phyloP scores from a whole-genome alignment of 306 rosid species.

The Ziziphus jujuba region DNA sequence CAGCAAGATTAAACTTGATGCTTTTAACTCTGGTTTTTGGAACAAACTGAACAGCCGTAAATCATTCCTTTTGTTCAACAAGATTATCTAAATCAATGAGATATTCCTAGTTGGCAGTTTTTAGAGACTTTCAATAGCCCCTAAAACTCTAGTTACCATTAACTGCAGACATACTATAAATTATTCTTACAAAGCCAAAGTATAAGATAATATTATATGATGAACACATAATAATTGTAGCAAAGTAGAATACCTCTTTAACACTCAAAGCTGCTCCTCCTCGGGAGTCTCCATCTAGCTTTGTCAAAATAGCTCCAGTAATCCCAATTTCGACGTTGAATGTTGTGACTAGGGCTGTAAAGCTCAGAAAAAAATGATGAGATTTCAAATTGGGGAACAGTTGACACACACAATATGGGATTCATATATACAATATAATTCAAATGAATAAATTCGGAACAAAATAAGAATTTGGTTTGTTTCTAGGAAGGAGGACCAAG shows the following conservation, averaged over 20 bases:
- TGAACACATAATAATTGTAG: not conserved
- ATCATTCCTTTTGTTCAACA: too few species aligned
- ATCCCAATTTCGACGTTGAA: slow-evolving; percentile 97
- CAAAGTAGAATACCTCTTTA: slow-evolving; percentile 62
- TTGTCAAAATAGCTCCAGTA: slow-evolving; percentile 97
- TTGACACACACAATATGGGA: not conserved
- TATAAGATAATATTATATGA: not conserved
- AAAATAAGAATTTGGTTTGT: not conserved
- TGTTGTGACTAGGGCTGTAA: slow-evolving; percentile 85
- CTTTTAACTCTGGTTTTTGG: too few species aligned
- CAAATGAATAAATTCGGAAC: not conserved
- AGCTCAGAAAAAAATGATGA: slow-evolving; percentile 3
- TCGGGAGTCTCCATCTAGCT: slow-evolving; percentile 98
- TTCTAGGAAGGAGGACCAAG: too few species aligned
- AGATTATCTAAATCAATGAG: too few species aligned
- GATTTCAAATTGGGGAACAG: not conserved
- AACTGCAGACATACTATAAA: too few species aligned
- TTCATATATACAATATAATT: not conserved
- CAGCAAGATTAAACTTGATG: too few species aligned
- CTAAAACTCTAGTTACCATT: too few species aligned
- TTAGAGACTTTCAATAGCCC: too few species aligned
- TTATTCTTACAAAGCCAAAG: too few species aligned
- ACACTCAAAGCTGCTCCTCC: slow-evolving; percentile 99
- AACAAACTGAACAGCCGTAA: too few species aligned
- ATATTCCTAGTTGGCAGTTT: too few species aligned